A percentile compares a stretch with the other conserved stretches of the same genome.
Evolutionary conservation across 768 basidiomycete species (phyloP).

Genomic region (Termitomyces sp.): DNA sequence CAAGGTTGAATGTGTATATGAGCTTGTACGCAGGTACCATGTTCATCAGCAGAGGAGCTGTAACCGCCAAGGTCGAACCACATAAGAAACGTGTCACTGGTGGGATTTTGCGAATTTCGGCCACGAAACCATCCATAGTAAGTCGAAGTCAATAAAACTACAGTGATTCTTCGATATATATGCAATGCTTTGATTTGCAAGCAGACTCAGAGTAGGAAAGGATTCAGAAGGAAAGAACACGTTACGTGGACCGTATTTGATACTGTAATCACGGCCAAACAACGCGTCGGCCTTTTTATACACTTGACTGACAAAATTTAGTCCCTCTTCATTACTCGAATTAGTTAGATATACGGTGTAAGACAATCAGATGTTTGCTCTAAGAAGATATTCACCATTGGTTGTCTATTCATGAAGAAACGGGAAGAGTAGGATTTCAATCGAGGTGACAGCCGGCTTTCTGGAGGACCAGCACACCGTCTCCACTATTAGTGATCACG

Average conservation of each 20-base stretch:
- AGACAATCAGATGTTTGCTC: neutral
- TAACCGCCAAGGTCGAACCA: conserved; percentile 53
- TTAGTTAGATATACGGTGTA: neutral
- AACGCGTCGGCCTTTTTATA: neutral
- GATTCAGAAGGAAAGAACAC: no score
- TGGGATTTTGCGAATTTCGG: conserved; percentile 76
- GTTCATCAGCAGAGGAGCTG: conserved; percentile 50
- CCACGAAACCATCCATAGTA: conserved; percentile 39
- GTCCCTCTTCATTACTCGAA: neutral
- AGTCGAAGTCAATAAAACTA: neutral
- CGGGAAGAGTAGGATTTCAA: neutral
- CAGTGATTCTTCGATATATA: no score
- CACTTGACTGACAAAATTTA: neutral
- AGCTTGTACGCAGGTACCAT: conserved; percentile 48
- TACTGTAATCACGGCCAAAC: neutral
- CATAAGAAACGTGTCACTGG: conserved; percentile 73
- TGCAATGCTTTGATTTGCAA: neutral
- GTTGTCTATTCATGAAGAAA: neutral
- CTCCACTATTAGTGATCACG: neutral
- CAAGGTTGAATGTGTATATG: conserved; percentile 43
- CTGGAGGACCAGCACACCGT: neutral
- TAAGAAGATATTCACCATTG: neutral
- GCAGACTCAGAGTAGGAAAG: neutral
- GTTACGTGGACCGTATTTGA: neutral
- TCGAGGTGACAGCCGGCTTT: neutral